Evolutionary conservation across 169 alveolate species (phyloP).

Genomic region (Neospora caninum): DNA sequence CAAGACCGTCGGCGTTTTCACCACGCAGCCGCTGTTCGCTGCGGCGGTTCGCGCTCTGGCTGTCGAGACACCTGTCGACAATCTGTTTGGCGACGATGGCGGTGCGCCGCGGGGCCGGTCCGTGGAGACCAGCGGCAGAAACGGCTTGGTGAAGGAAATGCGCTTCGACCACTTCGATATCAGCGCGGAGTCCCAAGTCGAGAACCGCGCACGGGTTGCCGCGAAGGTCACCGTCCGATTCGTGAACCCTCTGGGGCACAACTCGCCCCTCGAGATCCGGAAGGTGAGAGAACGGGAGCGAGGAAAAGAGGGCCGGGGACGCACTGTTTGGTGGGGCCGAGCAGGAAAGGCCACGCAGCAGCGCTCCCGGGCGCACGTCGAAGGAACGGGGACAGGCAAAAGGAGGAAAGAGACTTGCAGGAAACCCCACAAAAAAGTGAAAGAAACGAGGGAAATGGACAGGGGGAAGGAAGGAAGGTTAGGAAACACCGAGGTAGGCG

Average conservation of each 20-base stretch:
- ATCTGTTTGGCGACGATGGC: background rate
- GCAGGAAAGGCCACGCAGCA: too few relatives aligned
- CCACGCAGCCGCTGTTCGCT: constrained; percentile 22
- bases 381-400: background rate
- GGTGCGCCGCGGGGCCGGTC: background rate
- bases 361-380: too few relatives aligned
- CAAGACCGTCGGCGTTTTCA: background rate
- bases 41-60: constrained; percentile 2
- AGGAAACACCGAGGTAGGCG: too few relatives aligned
- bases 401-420: background rate
- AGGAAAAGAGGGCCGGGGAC: too few relatives aligned
- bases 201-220: background rate
- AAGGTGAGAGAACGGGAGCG: background rate
- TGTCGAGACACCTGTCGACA: constrained; percentile 8
- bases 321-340: too few relatives aligned
- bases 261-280: background rate
- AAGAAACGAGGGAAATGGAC: too few relatives aligned
- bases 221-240: constrained; percentile 27
- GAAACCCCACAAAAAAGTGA: background rate
- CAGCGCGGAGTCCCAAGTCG: background rate
- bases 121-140: background rate
- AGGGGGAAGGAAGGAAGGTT: too few relatives aligned
- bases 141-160: constrained; percentile 6
- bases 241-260: background rate
- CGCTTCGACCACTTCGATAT: background rate